These are phyloP conservation scores for Xylaria intraflava DNA, from an alignment of 495 filamentous ascomycete species.

Conservation along the genomic window DNA sequence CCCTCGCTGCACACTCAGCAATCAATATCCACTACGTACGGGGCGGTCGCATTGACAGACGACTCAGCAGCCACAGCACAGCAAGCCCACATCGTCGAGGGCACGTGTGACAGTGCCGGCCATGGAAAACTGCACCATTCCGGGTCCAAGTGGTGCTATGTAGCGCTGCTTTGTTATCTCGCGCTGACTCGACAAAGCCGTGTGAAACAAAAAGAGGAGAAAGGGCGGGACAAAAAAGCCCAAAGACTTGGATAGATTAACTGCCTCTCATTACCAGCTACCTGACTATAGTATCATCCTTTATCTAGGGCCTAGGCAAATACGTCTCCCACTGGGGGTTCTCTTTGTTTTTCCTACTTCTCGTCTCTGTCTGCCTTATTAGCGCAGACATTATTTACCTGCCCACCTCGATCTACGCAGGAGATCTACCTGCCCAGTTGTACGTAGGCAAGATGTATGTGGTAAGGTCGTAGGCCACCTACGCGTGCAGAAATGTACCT, in stretches of 20 bases:
- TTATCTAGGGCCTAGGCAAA: no score
- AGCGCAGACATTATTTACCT: background rate
- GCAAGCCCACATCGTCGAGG: slow-evolving; percentile 6
- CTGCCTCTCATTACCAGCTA: no score
- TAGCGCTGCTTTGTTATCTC: slow-evolving; percentile 24
- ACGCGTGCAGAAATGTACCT: no score
- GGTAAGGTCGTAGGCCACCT: background rate
- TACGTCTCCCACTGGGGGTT: background rate
- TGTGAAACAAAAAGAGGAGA: background rate
- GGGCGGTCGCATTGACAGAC: slow-evolving; percentile 15
- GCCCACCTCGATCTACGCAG: background rate
- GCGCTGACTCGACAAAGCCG: slow-evolving; percentile 8
- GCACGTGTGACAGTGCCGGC: slow-evolving; percentile 20
- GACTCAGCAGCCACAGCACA: slow-evolving; percentile 15
- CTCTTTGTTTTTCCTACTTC: background rate
- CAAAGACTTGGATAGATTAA: no score
- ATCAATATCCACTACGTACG: background rate
- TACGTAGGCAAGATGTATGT: slow-evolving; percentile 10
- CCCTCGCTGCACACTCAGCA: slow-evolving; percentile 21
- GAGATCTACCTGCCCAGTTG: background rate
- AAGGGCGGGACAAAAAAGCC: no score
- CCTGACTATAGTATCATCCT: no score
- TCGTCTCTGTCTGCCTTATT: slow-evolving; percentile 1
- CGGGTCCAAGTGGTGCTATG: slow-evolving; percentile 18
- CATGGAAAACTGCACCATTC: slow-evolving; percentile 15